phyloP scores from a whole-genome alignment of 2,329 filamentous ascomycete genomes.

The Cladosporium sp. region DNA sequence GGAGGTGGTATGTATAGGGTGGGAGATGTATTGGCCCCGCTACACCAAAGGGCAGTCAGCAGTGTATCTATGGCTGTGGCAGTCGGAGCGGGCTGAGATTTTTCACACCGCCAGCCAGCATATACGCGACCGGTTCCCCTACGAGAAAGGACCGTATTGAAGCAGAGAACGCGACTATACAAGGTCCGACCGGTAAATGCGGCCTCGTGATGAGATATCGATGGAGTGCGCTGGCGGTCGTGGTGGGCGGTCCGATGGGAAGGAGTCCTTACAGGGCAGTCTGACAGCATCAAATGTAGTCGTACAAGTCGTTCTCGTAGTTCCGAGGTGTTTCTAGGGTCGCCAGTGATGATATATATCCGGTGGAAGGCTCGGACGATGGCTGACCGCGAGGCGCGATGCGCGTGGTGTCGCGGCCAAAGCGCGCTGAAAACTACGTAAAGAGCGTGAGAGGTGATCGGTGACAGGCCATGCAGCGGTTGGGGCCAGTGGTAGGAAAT shows the following conservation, averaged over 20 bases:
- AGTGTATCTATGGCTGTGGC: conserved; percentile 33
- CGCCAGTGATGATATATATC: conserved; percentile 34
- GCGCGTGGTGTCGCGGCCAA: conserved; percentile 23
- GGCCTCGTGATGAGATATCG: conserved; percentile 31
- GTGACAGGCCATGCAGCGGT: conserved; percentile 62
- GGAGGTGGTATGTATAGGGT: conserved; percentile 56
- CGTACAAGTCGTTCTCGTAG: conserved; percentile 25
- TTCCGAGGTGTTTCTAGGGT: conserved; percentile 25
- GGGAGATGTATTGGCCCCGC: conserved; percentile 65
- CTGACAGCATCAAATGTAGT: conserved; percentile 23
- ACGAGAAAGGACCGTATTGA: conserved; percentile 37
- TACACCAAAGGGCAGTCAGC: conserved; percentile 49
- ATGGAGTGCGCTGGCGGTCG: conserved; percentile 31
- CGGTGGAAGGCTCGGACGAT: conserved; percentile 31
- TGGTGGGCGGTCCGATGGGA: conserved; percentile 26
- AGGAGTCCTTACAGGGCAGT: conserved; percentile 18
- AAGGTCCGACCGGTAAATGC: conserved; percentile 44
- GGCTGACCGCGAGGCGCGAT: conserved; percentile 28
- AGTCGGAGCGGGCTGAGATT: conserved; percentile 38
- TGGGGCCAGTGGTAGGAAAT: conserved; percentile 30
- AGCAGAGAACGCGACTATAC: conserved; percentile 33
- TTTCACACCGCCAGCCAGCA: conserved; percentile 29
- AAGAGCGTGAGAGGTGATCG: conserved; percentile 42
- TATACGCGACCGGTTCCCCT: conserved; percentile 48
- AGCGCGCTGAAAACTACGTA: conserved; percentile 26